Evolutionary conservation across 352 stramenopile genomes (phyloP), one percentile per base, ranked within the genome.

Genomic region (Phytophthora rubi): DNA sequence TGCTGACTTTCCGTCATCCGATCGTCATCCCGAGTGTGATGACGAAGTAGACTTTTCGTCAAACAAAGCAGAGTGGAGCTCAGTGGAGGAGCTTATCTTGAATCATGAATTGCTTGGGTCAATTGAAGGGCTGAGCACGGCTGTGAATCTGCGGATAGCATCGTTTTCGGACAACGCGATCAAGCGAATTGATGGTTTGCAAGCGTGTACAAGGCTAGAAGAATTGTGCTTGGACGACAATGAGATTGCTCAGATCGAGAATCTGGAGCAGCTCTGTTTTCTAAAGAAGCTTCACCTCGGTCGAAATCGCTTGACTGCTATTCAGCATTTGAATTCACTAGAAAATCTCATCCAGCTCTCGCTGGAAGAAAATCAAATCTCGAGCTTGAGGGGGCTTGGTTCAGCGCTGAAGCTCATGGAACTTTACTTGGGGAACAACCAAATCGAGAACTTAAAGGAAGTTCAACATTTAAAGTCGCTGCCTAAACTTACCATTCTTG

Each of bases 341-440:
- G 81, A 84, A 48, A 90, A 91, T 44, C 71, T 95, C 8, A 83
- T 75, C 0, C 82, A 96, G 48, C 68, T 97, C 6, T 96, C 90
- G 3, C 59, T 97, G 0, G 89, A 97, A 81, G 88, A 95, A 51
- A 97, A 97, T 53, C 69, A 85, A 16, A 95, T 97, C 42, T 81
- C 78, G 12, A 91, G 83, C 47, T 70, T 97, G 7, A 71, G 78
- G 8, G 88, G 87, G 0, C 67, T 97, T 5, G 75, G 77, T 0
- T 74, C 78, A 0, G 80, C 90, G 1, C 57, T 81, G 52, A 92
- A 90, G 49, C 67, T 96, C 8, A 94, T 96, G 88, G 90, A 97
- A 55, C 64, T 97, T 0, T 97, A 97, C 68, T 74, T 96, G n/a
- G 86, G 89, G 6, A 90, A 89, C 61, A 97, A 97, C 58, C 69